Conservation (phyloP, 345 rosid species). For the Pistacia vera region DNA sequence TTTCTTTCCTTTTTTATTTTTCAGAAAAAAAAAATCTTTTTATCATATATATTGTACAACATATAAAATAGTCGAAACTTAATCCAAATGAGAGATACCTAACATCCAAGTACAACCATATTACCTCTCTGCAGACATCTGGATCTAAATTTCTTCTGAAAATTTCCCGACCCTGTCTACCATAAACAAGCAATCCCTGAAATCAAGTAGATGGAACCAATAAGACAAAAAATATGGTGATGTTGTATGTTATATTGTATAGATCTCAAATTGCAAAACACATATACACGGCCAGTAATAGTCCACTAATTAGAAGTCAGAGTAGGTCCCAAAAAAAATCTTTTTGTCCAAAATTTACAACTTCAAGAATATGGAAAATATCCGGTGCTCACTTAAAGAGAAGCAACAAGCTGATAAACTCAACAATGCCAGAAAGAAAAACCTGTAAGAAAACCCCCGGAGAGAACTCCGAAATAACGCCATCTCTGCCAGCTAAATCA, state of each 20-base stretch:
- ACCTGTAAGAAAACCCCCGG: conserved; percentile 98
- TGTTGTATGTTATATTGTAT: neutral
- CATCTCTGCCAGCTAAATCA: conserved; percentile 76
- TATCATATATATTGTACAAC: neutral
- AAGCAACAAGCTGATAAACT: conserved; percentile 3
- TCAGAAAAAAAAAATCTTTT: too few relatives aligned
- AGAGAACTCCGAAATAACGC: conserved; percentile 71
- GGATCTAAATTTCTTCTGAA: conserved; percentile 77
- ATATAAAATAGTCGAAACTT: neutral
- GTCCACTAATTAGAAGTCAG: neutral
- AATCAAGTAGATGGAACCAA: conserved; percentile 25
- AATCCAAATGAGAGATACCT: neutral
- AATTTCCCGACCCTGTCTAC: conserved; percentile 84
- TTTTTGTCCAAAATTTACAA: neutral
- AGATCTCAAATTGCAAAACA: neutral
- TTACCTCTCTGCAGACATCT: conserved; percentile 87
- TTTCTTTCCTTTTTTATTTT: neutral
- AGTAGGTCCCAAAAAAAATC: neutral
- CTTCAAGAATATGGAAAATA: conserved; percentile 10
- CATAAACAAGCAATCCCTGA: conserved; percentile 96
- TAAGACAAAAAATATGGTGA: conserved; percentile 15
- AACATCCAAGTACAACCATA: conserved; percentile 6
- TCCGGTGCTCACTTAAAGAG: neutral
- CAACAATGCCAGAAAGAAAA: conserved; percentile 19
- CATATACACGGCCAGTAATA: too few relatives aligned